Evolutionary conservation across 768 basidiomycete genomes (phyloP), one percentile per base, ranked within the genome.

Genomic region (Podaxis carcinomalis): DNA sequence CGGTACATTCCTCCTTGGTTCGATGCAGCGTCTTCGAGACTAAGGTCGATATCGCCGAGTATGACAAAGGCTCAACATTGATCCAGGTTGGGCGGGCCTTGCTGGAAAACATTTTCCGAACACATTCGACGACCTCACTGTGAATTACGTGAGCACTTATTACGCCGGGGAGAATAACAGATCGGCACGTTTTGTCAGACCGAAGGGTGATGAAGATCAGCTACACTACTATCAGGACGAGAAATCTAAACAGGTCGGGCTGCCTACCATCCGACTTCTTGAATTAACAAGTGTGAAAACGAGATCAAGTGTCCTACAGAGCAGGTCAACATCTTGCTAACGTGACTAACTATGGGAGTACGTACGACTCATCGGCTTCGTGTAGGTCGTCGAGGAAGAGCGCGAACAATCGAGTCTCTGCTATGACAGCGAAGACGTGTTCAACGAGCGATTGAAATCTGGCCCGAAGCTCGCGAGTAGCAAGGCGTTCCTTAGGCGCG

Each of bases 331-430:
- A 56, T 53, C 28, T 28, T 27, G 35, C 2, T 19, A 32, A 32
- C 21, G 27, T 9, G 19, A n/a, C 42, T 2, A 47, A 47, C 35
- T 21, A 11, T 39, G 35, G 40, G 47, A 25, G 49, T 62, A 65
- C 66, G 40, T 68, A 89, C 83, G 86, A 87, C 62, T 85, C 83
- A 68, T 89, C 85, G 7, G 89, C 88, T 65, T 88, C 88, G 62
- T 91, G 89, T 14, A 90, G 71, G 69, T 90, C 88, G 67, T 90
- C 88, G 47, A 89, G 74, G 66, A 89, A 89, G 54, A 91, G 71
- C 0, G 88, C 88, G 64, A 91, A 84, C 52, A 89, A 71, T 37
- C 87, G 77, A 5, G 86, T 88, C 68, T 90, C 87, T 1, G 88
- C 82, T 44, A 90, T 81, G 19, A 88, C 84, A 4, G 80, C 71